Evolutionary conservation across 1,139 yeast species (phyloP).

Genomic region (Kodamaea derodonti): DNA sequence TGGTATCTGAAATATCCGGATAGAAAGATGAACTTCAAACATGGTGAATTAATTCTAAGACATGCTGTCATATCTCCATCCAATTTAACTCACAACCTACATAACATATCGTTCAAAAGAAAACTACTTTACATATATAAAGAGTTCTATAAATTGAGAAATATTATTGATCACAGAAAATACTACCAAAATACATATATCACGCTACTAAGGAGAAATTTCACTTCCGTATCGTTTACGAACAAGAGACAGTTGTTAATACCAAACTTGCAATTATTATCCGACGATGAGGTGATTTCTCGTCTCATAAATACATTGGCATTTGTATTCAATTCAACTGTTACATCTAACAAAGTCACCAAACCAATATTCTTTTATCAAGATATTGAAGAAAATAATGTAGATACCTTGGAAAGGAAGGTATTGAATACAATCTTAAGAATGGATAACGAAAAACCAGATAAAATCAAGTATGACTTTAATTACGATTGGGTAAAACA

Average conservation of each 20-base stretch:
- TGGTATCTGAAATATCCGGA: no score
- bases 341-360: conserved; percentile 14
- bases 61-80: conserved; percentile 8
- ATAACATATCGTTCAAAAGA: conserved; percentile 9
- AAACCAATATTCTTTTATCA: conserved; percentile 18
- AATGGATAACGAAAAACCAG: conserved; percentile 29
- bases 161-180: conserved; percentile 19
- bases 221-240: conserved; percentile 21
- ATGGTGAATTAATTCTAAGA: conserved; percentile 8
- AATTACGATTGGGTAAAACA: conserved; percentile 26
- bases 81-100: conserved; percentile 7
- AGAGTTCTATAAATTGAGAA: conserved; percentile 29
- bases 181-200: conserved; percentile 14
- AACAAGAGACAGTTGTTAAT: conserved; percentile 13
- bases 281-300: conserved; percentile 15
- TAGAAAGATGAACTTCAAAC: no score
- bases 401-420: conserved; percentile 23
- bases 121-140: conserved; percentile 25
- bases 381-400: conserved; percentile 16
- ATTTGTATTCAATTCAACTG: conserved; percentile 40
- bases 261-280: conserved; percentile 7
- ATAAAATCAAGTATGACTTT: conserved; percentile 27
- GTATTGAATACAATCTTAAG: conserved; percentile 28
- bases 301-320: conserved; percentile 32
- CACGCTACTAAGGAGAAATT: conserved; percentile 24